These are phyloP conservation scores for Amanita molliuscula DNA, from an alignment of 768 basidiomycete genomes.

Conservation along the genomic window DNA sequence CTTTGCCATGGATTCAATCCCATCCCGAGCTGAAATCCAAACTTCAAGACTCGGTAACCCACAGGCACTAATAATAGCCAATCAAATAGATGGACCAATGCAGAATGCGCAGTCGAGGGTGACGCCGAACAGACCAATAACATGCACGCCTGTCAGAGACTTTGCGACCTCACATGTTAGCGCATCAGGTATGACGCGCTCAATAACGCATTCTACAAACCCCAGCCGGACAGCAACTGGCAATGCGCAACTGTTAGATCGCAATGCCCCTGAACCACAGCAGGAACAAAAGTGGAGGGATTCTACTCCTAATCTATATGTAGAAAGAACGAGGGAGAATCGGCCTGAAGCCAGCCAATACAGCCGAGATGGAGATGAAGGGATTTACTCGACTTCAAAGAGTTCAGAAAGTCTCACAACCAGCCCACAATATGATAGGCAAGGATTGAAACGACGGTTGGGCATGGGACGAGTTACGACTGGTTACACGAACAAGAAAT, in stretches of 20 bases:
- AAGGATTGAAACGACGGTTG: conserved; percentile 42
- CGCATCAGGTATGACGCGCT: not conserved
- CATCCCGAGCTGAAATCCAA: not conserved
- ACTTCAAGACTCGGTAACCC: not conserved
- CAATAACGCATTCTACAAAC: not conserved
- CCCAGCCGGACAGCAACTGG: not conserved
- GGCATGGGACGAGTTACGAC: conserved; percentile 46
- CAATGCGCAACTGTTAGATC: not conserved
- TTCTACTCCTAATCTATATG: not conserved
- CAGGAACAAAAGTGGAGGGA: not conserved
- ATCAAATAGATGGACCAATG: not conserved
- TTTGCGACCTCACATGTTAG: not conserved
- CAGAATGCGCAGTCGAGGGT: not conserved
- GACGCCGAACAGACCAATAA: not conserved
- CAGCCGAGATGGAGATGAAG: not conserved
- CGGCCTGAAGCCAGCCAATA: not conserved
- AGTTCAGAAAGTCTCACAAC: not conserved
- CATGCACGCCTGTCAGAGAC: not conserved
- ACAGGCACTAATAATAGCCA: not conserved
- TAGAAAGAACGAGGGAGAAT: not conserved
- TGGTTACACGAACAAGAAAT: conserved; percentile 62
- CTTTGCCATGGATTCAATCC: not conserved
- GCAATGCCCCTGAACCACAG: not conserved
- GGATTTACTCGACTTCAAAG: not conserved
- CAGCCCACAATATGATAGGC: conserved; percentile 6